A percentile compares a stretch with the other conserved stretches of the same genome.
Evolutionary conservation across 2,329 filamentous ascomycete species (phyloP).

Genomic region (Macrophomina phaseolina): DNA sequence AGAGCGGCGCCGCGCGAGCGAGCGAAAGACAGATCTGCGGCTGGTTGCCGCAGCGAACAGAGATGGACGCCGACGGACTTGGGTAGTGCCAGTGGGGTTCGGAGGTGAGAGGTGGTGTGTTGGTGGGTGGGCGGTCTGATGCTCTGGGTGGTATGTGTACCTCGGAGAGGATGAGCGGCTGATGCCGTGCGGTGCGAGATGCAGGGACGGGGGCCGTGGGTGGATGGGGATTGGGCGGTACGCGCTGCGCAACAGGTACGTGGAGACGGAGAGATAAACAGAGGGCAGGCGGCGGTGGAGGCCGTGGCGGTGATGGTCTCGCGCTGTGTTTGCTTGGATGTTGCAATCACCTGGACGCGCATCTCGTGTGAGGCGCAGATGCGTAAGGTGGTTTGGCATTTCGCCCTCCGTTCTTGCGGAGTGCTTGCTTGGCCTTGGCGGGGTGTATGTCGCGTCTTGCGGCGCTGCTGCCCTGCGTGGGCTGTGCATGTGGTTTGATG

Average conservation of each 20-base stretch:
- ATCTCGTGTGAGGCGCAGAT: background rate
- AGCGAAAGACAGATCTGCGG: conserved; percentile 6
- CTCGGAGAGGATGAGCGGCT: conserved; percentile 9
- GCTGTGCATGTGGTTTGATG: conserved; percentile 19
- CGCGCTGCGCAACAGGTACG: conserved; percentile 4
- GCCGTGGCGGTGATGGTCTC: background rate
- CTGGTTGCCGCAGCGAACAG: conserved; percentile 6
- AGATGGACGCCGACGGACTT: background rate
- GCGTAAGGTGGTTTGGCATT: background rate
- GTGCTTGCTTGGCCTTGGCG: conserved; percentile 4
- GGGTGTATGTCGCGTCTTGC: background rate
- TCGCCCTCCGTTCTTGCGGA: background rate
- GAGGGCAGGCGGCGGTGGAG: background rate
- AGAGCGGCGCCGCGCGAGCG: background rate
- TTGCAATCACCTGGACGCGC: background rate
- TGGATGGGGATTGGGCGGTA: background rate
- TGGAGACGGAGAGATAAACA: background rate
- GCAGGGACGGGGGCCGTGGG: conserved; percentile 7
- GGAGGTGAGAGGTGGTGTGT: background rate
- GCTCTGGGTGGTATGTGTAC: background rate
- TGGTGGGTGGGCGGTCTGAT: background rate
- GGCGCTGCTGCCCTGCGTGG: background rate
- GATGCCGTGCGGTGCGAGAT: conserved; percentile 12
- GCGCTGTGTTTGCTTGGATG: background rate
- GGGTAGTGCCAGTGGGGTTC: background rate